A percentile compares a stretch with the other conserved stretches of the same genome.
Conservation (phyloP, 2,329 filamentous ascomycete species). For the Penicillium sp. region DNA sequence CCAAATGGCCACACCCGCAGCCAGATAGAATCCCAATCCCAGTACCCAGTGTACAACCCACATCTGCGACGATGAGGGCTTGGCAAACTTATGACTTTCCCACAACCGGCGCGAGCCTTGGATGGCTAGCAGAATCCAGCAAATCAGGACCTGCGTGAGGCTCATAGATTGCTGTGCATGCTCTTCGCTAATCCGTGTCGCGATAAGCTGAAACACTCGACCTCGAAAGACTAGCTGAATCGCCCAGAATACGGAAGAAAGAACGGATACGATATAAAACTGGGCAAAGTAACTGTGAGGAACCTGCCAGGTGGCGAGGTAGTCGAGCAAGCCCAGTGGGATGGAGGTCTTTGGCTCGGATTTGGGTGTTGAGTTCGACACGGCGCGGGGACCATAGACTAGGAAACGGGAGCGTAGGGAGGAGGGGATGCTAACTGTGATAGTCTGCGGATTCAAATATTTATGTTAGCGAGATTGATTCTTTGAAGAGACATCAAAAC, state of each 20-base stretch:
- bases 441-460: slow-evolving; percentile 28
- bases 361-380: slow-evolving; percentile 17
- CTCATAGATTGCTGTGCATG: slow-evolving; percentile 53
- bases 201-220: slow-evolving; percentile 52
- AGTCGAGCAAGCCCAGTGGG: slow-evolving; percentile 46
- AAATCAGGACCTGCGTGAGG: slow-evolving; percentile 62
- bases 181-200: slow-evolving; percentile 40
- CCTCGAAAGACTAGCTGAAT: slow-evolving; percentile 62
- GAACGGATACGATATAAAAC: slow-evolving; percentile 76
- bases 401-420: slow-evolving; percentile 58
- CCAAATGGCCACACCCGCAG: slow-evolving; percentile 76
- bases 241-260: slow-evolving; percentile 73
- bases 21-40: slow-evolving; percentile 74
- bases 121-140: slow-evolving; percentile 71
- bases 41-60: slow-evolving; percentile 80
- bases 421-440: slow-evolving; percentile 50
- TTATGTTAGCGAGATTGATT: slow-evolving; percentile 35
- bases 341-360: slow-evolving; percentile 6
- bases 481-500: neutral
- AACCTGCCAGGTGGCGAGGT: slow-evolving; percentile 60
- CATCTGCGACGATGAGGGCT: slow-evolving; percentile 74
- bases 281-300: slow-evolving; percentile 88
- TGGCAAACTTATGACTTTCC: slow-evolving; percentile 68
- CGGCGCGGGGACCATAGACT: slow-evolving; percentile 59
- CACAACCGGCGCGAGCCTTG: slow-evolving; percentile 76